These are phyloP conservation scores for Penicillium sp. DNA, from an alignment of 2,329 filamentous ascomycete species.

Conservation along the genomic window DNA sequence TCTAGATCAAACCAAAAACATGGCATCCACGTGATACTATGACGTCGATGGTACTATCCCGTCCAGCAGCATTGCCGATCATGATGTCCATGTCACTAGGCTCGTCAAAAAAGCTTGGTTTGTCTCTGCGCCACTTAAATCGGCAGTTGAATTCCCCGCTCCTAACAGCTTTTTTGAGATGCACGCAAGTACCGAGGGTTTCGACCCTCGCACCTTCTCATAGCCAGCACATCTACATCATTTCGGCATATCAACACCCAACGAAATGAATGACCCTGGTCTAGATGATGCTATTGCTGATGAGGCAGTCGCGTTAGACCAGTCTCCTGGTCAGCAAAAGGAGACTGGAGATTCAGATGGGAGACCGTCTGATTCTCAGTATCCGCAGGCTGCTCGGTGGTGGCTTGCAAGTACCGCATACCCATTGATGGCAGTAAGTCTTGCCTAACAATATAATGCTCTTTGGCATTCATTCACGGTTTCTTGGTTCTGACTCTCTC, in stretches of 20 bases:
- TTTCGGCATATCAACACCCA: not conserved
- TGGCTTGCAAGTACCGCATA: slow-evolving; percentile 64
- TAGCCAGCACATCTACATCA: not conserved
- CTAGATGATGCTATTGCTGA: slow-evolving; percentile 53
- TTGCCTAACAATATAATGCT: not conserved
- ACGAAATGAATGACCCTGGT: slow-evolving; percentile 55
- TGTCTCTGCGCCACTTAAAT: slow-evolving; percentile 9
- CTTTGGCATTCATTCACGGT: not conserved
- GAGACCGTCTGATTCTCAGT: slow-evolving; percentile 10
- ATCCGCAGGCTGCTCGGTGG: slow-evolving; percentile 47
- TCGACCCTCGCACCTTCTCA: not conserved
- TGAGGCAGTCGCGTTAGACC: slow-evolving; percentile 49
- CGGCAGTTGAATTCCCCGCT: not conserved
- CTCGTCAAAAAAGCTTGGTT: slow-evolving; percentile 19
- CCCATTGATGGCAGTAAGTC: slow-evolving; percentile 54
- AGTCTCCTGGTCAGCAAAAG: slow-evolving; percentile 34
- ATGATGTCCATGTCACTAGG: slow-evolving; percentile 11
- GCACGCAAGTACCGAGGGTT: not conserved
- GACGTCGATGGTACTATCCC: slow-evolving; percentile 11
- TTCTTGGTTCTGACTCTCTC: not conserved
- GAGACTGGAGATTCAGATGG: slow-evolving; percentile 42
- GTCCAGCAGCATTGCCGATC: slow-evolving; percentile 8
- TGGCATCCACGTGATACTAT: slow-evolving; percentile 19
- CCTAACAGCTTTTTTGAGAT: not conserved
- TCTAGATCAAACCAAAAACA: not conserved